phyloP scores from a whole-genome alignment of 2,329 filamentous ascomycete species.

The Penicillium sp. region DNA sequence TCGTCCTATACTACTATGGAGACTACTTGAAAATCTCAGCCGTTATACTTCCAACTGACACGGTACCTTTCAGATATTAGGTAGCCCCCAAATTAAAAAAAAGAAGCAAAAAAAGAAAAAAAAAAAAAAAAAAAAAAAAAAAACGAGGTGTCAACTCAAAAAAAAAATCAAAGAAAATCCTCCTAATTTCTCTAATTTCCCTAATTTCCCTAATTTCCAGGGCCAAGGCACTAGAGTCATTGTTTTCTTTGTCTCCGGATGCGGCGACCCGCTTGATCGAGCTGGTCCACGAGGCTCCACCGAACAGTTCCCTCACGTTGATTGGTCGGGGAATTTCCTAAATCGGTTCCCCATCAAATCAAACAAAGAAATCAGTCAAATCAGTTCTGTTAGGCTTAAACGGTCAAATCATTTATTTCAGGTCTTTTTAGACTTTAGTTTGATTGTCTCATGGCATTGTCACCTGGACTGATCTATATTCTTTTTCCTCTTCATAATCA shows the following conservation, averaged over 20 bases:
- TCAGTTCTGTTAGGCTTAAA: no score
- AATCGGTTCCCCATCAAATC: slow-evolving; percentile 21
- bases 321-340: not conserved
- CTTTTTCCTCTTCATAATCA: no score
- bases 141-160: not conserved
- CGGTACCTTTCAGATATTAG: slow-evolving; percentile 2
- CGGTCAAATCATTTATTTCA: no score
- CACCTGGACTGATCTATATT: not conserved
- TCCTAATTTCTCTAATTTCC: not conserved
- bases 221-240: slow-evolving; percentile 21
- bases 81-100: not conserved
- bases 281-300: not conserved
- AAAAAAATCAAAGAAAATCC: not conserved
- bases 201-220: not conserved
- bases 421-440: not conserved
- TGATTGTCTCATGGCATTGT: slow-evolving; percentile 2
- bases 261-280: slow-evolving; percentile 22
- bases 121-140: not conserved
- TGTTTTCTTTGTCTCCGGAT: slow-evolving; percentile 31
- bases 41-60: not conserved
- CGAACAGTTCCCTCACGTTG: not conserved
- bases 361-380: slow-evolving; percentile 7
- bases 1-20: not conserved
- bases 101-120: not conserved
- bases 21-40: not conserved